Base-by-base conservation (phyloP, 208 protist species). In the Naegleria gruberi region DNA sequence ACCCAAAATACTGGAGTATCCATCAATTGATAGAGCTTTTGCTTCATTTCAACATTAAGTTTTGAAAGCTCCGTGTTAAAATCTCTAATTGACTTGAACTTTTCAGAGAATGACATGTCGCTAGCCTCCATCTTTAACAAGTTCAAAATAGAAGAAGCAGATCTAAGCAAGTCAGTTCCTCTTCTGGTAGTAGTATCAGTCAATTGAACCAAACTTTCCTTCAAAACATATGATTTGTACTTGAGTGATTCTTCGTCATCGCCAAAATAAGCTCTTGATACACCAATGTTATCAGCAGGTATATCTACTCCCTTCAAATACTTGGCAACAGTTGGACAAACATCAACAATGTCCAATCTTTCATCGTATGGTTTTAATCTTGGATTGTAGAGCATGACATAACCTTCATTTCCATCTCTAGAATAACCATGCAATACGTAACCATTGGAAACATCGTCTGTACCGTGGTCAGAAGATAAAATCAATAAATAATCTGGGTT, bases 401-500 rank as follows among this genome's bases (percentile, higher is more conserved):
- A 89, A 37, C 47, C 47, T 89, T 89, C 47, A 45, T 89, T 89
- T 37, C 86, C 86, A 45, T 89, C 10, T 44, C 6, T 89, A 23
- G 47, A 77, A n/a, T 89, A 43, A 3, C 86, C 86, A 46, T 89
- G 86, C 4, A 89, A 17, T 34, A 77, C 51, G 34, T 89, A 89
- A 4, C 86, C 86, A 37, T 89, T 44, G 23, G 86, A 44, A 42
- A 73, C 41, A 77, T 89, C 86, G 15, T 89, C 86, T 15, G 6
- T 8, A 77, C 86, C 86, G 46, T 89, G 86, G 34, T 89, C 86
- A 30, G 47, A 77, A 34, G 40, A 65, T 1, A 89, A 4, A 77
- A 89, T 89, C 1, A 89, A 45, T 5, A 89, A 46, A 46, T 89
- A 89, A n/a, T 89, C 86, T 6, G 86, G 86, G 26, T 89, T 41